Evolutionary conservation across 768 basidiomycete genomes (phyloP).

Genomic region (Psilocybe sp.): DNA sequence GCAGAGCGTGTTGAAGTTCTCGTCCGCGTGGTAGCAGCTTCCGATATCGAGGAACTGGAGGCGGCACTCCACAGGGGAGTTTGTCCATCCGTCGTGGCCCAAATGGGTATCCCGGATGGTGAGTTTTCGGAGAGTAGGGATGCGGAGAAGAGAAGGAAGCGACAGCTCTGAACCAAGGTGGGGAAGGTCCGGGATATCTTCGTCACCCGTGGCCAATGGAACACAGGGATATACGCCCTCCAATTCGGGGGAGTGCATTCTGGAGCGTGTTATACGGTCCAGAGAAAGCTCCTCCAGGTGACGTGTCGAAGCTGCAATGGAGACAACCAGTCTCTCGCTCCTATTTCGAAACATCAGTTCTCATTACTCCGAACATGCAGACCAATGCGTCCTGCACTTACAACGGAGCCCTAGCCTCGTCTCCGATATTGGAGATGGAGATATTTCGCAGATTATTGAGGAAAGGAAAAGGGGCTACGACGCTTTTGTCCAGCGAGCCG

Average conservation of each 20-base stretch:
- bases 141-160: conserved; percentile 63
- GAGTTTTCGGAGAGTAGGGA: conserved; percentile 60
- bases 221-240: conserved; percentile 51
- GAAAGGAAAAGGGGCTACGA: conserved; percentile 46
- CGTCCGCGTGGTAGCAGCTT: conserved; percentile 51
- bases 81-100: conserved; percentile 58
- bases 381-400: conserved; percentile 25
- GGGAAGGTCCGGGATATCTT: conserved; percentile 55
- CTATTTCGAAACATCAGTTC: conserved; percentile 26
- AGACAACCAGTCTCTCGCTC: conserved; percentile 69
- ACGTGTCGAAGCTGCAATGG: conserved; percentile 60
- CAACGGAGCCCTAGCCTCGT: conserved; percentile 42
- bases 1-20: conserved; percentile 50
- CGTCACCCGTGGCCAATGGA: conserved; percentile 61
- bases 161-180: conserved; percentile 53
- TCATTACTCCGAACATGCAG: conserved; percentile 4
- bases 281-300: conserved; percentile 55
- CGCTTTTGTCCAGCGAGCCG: conserved; percentile 46
- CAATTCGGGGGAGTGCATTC: conserved; percentile 60
- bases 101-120: conserved; percentile 70
- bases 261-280: conserved; percentile 64
- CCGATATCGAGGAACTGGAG: conserved; percentile 58
- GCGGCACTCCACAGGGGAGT: conserved; percentile 46
- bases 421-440: conserved; percentile 43
- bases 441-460: conserved; percentile 42